Base-by-base conservation (phyloP, 257 asterid species). In the Solanum dulcamara region DNA sequence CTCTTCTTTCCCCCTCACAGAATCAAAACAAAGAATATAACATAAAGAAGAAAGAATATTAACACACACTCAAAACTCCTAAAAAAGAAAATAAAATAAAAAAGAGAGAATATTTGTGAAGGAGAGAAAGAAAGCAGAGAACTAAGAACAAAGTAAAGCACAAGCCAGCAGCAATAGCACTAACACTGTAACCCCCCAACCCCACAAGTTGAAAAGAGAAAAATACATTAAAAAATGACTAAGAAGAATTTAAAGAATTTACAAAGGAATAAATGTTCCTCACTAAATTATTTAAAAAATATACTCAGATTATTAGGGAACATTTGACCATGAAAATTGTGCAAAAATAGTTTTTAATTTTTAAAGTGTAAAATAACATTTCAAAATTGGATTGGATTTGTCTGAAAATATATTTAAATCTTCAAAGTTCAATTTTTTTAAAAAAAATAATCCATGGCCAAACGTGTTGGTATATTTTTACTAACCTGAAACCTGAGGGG, bases 211-310 rank as follows among this genome's bases (percentile, higher is more conserved):
- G 40, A 48, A 46, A 84, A 67, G 24, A 68, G 13, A 33, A 42
- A 84, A 26, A 46, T 46, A 38, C 53, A 38, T 72, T 70, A 46
- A 28, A 77, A 42, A 46, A 77, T 42, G 5, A 26, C 33, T 44
- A 46, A 1, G 10, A 46, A 77, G 64, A 77, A 77, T 77, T 77
- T 77, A 77, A 62, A n/a, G n/a, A n/a, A n/a, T n/a, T n/a, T n/a
- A n/a, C n/a, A n/a, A 48, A 46, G 89, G 89, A 84, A 84, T 86
- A 86, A 86, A 64, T 86, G 86, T 86, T 37, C 72, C 35, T 67
- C 26, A 3, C 2, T 18, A 35, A 14, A 50, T 17, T 85, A 30
- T 51, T 51, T 15, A 5, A 20, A 17, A 15, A 64, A 59, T 4
- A 1, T 26, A 57, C 12, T 59, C 32, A 60, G 6, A 22, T 22